phyloP scores from a whole-genome alignment of 2,329 filamentous ascomycete species.

The Pseudogymnoascus verrucosus region DNA sequence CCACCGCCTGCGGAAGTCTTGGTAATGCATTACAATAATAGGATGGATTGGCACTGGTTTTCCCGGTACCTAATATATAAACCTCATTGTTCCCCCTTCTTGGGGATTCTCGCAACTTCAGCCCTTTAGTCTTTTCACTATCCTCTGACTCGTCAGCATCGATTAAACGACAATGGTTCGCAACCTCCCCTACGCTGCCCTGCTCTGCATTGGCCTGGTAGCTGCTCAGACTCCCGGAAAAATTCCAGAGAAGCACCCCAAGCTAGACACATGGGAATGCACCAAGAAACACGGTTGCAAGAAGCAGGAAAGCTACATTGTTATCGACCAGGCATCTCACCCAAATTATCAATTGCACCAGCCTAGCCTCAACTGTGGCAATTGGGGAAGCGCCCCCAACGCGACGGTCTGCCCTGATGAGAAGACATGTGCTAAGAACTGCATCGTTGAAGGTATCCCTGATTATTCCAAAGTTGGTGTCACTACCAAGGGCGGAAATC shows the following conservation, averaged over 20 bases:
- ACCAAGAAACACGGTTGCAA: slow-evolving; percentile 42
- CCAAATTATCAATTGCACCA: slow-evolving; percentile 35
- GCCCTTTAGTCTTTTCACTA: not conserved
- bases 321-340: slow-evolving; percentile 42
- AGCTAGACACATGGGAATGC: slow-evolving; percentile 44
- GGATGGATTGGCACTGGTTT: not conserved
- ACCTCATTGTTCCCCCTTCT: not conserved
- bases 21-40: not conserved
- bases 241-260: slow-evolving; percentile 41
- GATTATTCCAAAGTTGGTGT: slow-evolving; percentile 41
- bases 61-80: not conserved
- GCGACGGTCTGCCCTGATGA: slow-evolving; percentile 40
- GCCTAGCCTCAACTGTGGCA: slow-evolving; percentile 28
- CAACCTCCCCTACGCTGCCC: not conserved
- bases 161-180: slow-evolving; percentile 1
- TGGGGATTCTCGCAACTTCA: not conserved
- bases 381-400: slow-evolving; percentile 30
- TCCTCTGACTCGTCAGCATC: not conserved
- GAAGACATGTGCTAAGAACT: slow-evolving; percentile 44
- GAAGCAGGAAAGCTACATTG: slow-evolving; percentile 38
- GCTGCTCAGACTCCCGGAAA: slow-evolving; percentile 34
- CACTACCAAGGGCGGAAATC: slow-evolving; percentile 28
- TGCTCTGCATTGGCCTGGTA: slow-evolving; percentile 5
- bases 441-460: slow-evolving; percentile 42
- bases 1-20: not conserved